phyloP scores from a whole-genome alignment of 2,329 filamentous ascomycete species.

The Cladorrhinum sp. region DNA sequence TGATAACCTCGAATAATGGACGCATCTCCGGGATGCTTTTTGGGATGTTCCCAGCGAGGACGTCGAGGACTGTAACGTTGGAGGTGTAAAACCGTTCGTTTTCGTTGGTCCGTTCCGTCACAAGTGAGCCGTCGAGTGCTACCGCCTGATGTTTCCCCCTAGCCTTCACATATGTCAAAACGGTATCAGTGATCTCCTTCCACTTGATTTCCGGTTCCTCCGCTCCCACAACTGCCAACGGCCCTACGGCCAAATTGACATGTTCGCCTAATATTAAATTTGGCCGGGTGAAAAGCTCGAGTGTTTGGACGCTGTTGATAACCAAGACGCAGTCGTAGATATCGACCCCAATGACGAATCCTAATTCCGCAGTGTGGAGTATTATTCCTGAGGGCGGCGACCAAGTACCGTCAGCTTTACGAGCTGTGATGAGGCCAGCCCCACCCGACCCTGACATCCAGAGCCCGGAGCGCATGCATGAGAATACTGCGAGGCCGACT shows the following conservation, averaged over 20 bases:
- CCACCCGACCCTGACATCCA: constrained; percentile 91
- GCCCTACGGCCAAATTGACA: constrained; percentile 72
- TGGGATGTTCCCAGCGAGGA: constrained; percentile 55
- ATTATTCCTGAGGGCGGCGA: constrained; percentile 88
- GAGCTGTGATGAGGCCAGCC: constrained; percentile 79
- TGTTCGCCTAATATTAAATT: constrained; percentile 80
- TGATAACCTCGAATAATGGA: constrained; percentile 76
- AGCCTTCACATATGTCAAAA: constrained; percentile 58
- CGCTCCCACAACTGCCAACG: constrained; percentile 58
- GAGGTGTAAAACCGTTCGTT: constrained; percentile 58
- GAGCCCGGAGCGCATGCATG: constrained; percentile 88
- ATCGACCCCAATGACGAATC: constrained; percentile 87
- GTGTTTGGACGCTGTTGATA: constrained; percentile 79
- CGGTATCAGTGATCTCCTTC: constrained; percentile 53
- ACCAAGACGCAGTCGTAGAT: constrained; percentile 95
- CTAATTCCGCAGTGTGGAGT: constrained; percentile 82
- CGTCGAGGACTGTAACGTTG: constrained; percentile 52
- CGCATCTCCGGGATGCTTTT: constrained; percentile 53
- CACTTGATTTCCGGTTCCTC: constrained; percentile 51
- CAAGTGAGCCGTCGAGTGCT: constrained; percentile 54
- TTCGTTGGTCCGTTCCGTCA: constrained; percentile 56
- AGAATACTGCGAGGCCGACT: constrained; percentile 89
- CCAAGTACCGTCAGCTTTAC: constrained; percentile 84
- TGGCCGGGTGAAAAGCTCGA: constrained; percentile 79
- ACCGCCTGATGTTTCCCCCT: constrained; percentile 54